Base-by-base conservation (phyloP, 2,329 filamentous ascomycete genomes). In the Capronia epimyces region DNA sequence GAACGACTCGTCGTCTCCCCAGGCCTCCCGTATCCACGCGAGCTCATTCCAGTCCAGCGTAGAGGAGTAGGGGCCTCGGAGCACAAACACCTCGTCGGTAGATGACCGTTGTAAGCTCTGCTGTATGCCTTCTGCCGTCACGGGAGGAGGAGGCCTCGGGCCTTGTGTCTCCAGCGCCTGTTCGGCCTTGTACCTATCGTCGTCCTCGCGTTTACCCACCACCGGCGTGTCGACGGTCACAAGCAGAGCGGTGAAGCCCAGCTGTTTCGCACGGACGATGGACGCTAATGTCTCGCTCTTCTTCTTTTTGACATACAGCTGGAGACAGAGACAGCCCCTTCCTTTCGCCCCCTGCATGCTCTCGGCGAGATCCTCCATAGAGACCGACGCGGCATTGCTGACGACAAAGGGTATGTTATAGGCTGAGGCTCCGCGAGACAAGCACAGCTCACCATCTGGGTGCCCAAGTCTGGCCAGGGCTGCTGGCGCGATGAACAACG, bases 171-270 rank as follows among this genome's bases (percentile, higher is more conserved):
- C 25, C 25, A 27, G 25, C 25, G 25, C 25, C 25, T 27, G 69
- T 24, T 72, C 71, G 1, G 70, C 70, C 24, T 73, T 72, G 24
- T 76, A 69, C 3, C 76, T 71, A 58, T 81, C 78, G 52, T 81
- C 78, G 1, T 76, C 76, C 56, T 81, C 78, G n/a, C 78, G 75
- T 58, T 80, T 75, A 1, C 72, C 72, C 0, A 75, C 69, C 12
- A 76, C 54, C 10, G 57, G 44, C 2, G 56, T 48, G 50, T 62
- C 60, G 15, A 61, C 49, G 1, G 60, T 62, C 21, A 62, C 45
- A 22, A 62, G 43, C 10, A 62, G 43, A 10, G 58, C 59, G 16
- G 53, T 54, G 21, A 40, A 53, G n/a, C 51, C 51, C 9, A 43
- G 36, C 12, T 52, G 22, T 18, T 58, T 62, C 5, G 65, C 66